phyloP scores from a whole-genome alignment of 1,139 yeast species.

The Geotrichum australiense region DNA sequence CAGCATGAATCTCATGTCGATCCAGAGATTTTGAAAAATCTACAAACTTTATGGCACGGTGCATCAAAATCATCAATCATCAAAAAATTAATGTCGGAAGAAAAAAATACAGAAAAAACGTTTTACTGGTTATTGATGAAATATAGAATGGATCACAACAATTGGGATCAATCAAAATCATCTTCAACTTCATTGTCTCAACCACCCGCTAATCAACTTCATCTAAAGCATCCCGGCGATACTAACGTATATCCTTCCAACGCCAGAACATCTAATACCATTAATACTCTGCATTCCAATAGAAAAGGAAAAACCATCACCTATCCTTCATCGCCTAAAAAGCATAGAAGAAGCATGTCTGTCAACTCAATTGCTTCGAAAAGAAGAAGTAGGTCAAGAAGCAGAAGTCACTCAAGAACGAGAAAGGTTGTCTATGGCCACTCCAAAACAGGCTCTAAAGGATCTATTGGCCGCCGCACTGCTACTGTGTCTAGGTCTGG shows the following conservation, averaged over 20 bases:
- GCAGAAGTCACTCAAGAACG: slow-evolving; percentile 10
- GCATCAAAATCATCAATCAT: slow-evolving; percentile 58
- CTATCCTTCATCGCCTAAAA: background rate
- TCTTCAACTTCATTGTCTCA: background rate
- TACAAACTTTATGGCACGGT: slow-evolving; percentile 89
- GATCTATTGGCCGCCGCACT: background rate
- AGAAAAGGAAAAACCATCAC: background rate
- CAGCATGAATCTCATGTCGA: slow-evolving; percentile 57
- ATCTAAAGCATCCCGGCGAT: too few relatives aligned
- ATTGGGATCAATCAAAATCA: background rate
- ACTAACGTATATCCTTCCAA: too few relatives aligned
- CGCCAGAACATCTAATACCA: background rate
- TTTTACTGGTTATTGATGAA: slow-evolving; percentile 78
- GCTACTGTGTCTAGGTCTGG: slow-evolving; percentile 2
- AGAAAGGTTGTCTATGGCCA: slow-evolving; percentile 10
- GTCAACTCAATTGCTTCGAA: slow-evolving; percentile 3
- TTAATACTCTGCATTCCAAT: too few relatives aligned
- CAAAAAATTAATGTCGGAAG: slow-evolving; percentile 50
- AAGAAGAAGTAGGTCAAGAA: slow-evolving; percentile 6
- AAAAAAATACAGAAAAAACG: slow-evolving; percentile 75
- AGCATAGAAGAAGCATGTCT: slow-evolving; percentile 2
- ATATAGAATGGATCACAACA: slow-evolving; percentile 57
- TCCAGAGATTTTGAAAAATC: slow-evolving; percentile 71
- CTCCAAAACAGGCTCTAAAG: background rate
- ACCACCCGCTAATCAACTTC: too few relatives aligned